Percentiles rank a stretch among this genome's conserved stretches.
These are phyloP conservation scores for Citrus maxima DNA, from an alignment of 345 rosid species.

Conservation along the genomic window DNA sequence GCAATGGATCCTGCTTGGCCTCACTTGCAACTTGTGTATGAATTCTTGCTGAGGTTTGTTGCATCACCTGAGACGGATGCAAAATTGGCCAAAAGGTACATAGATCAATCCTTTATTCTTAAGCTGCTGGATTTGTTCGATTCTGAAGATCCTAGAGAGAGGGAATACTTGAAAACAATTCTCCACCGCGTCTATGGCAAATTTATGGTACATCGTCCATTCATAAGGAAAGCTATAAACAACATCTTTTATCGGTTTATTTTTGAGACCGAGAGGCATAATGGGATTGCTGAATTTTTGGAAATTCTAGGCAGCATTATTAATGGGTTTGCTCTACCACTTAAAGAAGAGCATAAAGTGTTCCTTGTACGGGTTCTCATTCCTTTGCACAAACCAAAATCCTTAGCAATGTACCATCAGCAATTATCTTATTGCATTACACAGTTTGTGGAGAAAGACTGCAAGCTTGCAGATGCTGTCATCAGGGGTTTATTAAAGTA, in stretches of 20 bases:
- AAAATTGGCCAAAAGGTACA: constrained; percentile 64
- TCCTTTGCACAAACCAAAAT: constrained; percentile 85
- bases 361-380: constrained; percentile 70
- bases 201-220: constrained; percentile 93
- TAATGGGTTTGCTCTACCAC: constrained; percentile 88
- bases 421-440: constrained; percentile 77
- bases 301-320: constrained; percentile 90
- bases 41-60: constrained; percentile 72
- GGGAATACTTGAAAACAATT: constrained; percentile 83
- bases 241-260: constrained; percentile 69
- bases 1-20: constrained; percentile 86
- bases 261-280: constrained; percentile 79
- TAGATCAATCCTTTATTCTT: constrained; percentile 64
- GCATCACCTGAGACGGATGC: constrained; percentile 79
- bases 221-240: constrained; percentile 83
- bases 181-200: constrained; percentile 87
- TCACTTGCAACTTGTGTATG: constrained; percentile 82
- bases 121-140: constrained; percentile 77
- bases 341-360: constrained; percentile 91
- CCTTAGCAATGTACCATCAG: constrained; percentile 79
- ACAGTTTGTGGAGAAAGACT: constrained; percentile 91
- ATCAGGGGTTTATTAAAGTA: constrained; percentile 79
- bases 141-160: constrained; percentile 89
- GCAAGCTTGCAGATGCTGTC: constrained; percentile 78
- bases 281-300: constrained; percentile 83